Evolutionary conservation across 495 filamentous ascomycete genomes (phyloP), one percentile per base, ranked within the genome.

Genomic region (Achaetomiella virescens): DNA sequence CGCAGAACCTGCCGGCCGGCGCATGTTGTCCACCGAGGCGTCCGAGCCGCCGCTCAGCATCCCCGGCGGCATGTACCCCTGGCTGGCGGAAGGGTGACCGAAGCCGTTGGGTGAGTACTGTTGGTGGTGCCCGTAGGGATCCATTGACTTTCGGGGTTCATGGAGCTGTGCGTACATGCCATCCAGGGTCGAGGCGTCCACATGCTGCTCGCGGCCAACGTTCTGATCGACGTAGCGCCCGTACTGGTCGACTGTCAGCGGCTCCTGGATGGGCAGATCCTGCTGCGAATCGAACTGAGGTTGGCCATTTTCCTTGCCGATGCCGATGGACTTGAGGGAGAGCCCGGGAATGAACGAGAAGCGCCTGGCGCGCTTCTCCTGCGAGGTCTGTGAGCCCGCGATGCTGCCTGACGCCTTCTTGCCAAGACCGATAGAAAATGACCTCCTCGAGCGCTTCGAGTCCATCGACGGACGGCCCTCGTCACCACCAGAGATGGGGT

Each of bases 271-370:
- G 0, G 71, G 75, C 27, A 75, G 63, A 53, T 76, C 70, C 35
- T 72, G 68, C 49, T 75, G 75, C 6, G 70, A 78, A 12, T 75
- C 73, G 11, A 52, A 57, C 42, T 70, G 60, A 3, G 67, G 66
- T 2, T 68, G 61, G 5, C 64, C 54, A 12, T 77, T 68, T 17
- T 80, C 77, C 60, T 75, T 78, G 60, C 75, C 66, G 61, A 78
- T 69, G 20, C 70, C 78, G 52, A 78, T 76, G 2, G 76, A 73
- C 64, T 80, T 85, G 67, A 82, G 71, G 20, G 88, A 91, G 68
- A 93, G 88, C 6, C 78, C 67, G 0, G 90, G 90, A 14, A 97
- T 75, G 43, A 98, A 80, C 2, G 89, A 95, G 69, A 91, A 91
- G n/a, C 85, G 78, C 51, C 84, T 59, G 44, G 66, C 66, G 14